Base-by-base conservation (phyloP, 495 filamentous ascomycete species). In the Trichocladium antarcticum region DNA sequence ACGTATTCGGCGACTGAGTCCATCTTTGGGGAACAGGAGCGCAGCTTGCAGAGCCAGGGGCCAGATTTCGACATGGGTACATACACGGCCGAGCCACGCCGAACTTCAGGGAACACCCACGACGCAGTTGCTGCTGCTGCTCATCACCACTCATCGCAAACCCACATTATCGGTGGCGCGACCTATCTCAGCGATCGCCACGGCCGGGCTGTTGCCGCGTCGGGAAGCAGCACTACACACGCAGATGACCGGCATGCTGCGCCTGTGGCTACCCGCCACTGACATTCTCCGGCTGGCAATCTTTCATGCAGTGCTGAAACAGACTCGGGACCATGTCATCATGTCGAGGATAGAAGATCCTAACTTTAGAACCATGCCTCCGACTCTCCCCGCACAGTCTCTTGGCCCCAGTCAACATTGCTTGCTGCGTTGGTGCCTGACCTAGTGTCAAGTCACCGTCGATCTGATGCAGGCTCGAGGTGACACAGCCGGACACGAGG, bases 11-110 rank as follows among this genome's bases (percentile, higher is more conserved):
- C 47, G 6, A 45, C 56, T 0, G 51, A 48, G n/a, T 9, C 34
- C 34, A 36, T 45, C 14, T 44, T 49, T 31, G 10, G 11, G 27
- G 38, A 49, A 6, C 24, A 47, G 40, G n/a, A 49, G 36, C 37
- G 37, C 46, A 31, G 44, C 40, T 27, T 51, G 45, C 37, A 48
- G 32, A 42, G 42, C 42, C 21, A 49, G 34, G 20, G 51, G 10
- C 8, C 62, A 3, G 45, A 37, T 1, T 59, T 59, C 21, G 52
- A 59, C 22, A 47, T 58, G 29, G 27, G 38, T 27, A 32, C 45
- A 1, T 65, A 62, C 42, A 56, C 50, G 1, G 19, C 54, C 20
- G 56, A 61, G 6, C 45, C 49, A 15, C 53, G 60, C 31, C 54
- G 51, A 9, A 53, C 50, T 28, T 57, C 59, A 0, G 50, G 53